Evolutionary conservation across 768 basidiomycete genomes (phyloP), one percentile per base, ranked within the genome.

Genomic region (Lactarius quietus): DNA sequence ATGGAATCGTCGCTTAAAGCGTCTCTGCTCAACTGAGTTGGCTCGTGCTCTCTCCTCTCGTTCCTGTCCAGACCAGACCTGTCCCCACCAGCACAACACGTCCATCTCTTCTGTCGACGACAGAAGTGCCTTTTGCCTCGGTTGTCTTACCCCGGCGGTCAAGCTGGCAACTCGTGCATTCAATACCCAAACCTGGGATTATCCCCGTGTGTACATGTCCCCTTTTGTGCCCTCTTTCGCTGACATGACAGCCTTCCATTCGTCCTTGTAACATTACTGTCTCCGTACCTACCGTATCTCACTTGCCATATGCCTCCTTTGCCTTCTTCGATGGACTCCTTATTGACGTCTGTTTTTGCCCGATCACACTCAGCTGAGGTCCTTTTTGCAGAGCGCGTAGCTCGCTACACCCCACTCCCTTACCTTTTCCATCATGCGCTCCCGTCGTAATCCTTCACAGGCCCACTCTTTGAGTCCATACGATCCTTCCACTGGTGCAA

Each of bases 401-500:
- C 35, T 33, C 6, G 35, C n/a, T 20, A 17, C 28, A 18, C 54
- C 18, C 31, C 31, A 17, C 31, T 20, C n/a, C 45, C 9, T 35
- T 56, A 48, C 54, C 28, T 23, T 31, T 23, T 35, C 52, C 61
- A 26, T 33, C 33, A 69, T 69, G 68, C 68, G 65, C 28, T 57
- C 68, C 3, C 68, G 68, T 57, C 68, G 68, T 17, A 67, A 63
- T 54, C 62, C 62, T 31, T 43, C 61, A 7, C 53, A 63, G n/a
- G 51, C 62, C 20, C 58, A 60, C 51, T 51, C 68, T n/a, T 68
- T 70, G 20, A 63, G 69, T 61, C 69, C 69, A 7, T 61, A 70
- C 68, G 64, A 70, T 59, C 68, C 48, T 61, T 45, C 64, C n/a
- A 31, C 48, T 45, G 20, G 23, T 36, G 38, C 55, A 59, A 60